Conservation (phyloP, 495 filamentous ascomycete species). For the Ramalina intermedia region DNA sequence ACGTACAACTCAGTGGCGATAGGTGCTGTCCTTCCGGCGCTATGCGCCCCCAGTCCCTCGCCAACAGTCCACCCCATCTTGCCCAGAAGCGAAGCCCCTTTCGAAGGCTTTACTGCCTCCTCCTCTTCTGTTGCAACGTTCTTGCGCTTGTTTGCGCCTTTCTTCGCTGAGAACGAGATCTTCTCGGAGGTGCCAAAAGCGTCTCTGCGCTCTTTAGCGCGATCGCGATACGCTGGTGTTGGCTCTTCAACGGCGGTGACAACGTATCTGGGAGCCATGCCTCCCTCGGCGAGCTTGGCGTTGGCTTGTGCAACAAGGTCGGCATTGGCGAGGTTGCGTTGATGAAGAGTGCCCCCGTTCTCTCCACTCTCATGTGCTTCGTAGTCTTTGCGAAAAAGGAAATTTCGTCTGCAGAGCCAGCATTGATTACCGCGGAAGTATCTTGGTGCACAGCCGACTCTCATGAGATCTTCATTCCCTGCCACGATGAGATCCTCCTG, state of each 20-base stretch:
- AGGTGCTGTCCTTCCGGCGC: slow-evolving; percentile 60
- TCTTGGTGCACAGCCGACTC: too few relatives aligned
- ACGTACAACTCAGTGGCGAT: slow-evolving; percentile 68
- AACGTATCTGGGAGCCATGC: slow-evolving; percentile 13
- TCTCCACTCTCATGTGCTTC: slow-evolving; percentile 63
- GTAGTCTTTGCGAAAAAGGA: neutral
- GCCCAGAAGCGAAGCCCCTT: slow-evolving; percentile 67
- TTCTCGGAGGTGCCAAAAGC: slow-evolving; percentile 56
- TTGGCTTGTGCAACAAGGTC: slow-evolving; percentile 23
- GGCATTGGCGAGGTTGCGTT: slow-evolving; percentile 50
- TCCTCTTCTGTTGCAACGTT: slow-evolving; percentile 20
- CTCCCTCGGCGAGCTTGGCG: slow-evolving; percentile 38
- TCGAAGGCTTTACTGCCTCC: slow-evolving; percentile 41
- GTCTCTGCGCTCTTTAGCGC: slow-evolving; percentile 66
- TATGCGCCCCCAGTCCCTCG: slow-evolving; percentile 65
- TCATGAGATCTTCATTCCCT: too few relatives aligned
- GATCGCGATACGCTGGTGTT: slow-evolving; percentile 55
- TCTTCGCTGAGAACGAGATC: slow-evolving; percentile 26
- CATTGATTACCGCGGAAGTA: neutral
- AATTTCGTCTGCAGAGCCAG: neutral
- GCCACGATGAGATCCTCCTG: neutral
- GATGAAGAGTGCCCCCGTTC: slow-evolving; percentile 51
- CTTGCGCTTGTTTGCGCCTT: slow-evolving; percentile 20
- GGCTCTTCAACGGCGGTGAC: slow-evolving; percentile 15
- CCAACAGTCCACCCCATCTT: slow-evolving; percentile 88